Percentiles rank a stretch among this genome's conserved stretches.
phyloP scores from a whole-genome alignment of 768 basidiomycete species.

The Gautieria morchelliformis region DNA sequence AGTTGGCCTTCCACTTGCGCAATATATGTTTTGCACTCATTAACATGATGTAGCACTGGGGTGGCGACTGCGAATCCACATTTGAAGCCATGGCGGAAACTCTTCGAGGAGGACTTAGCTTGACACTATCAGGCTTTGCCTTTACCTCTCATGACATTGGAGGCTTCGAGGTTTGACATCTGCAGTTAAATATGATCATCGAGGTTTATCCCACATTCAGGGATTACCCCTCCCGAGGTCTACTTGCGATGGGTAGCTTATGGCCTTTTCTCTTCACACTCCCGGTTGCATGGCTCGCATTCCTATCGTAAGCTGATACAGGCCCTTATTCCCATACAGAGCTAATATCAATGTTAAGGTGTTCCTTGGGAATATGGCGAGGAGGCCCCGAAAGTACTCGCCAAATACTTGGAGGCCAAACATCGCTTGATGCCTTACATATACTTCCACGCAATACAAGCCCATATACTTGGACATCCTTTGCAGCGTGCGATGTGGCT shows the following conservation, averaged over 20 bases:
- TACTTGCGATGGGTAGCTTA: conserved; percentile 74
- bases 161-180: conserved; percentile 22
- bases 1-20: conserved; percentile 4
- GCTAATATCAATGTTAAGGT: not conserved
- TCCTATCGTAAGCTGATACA: conserved; percentile 21
- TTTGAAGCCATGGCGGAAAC: conserved; percentile 30
- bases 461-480: conserved; percentile 1
- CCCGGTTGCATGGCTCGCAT: conserved; percentile 26
- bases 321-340: not conserved
- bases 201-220: conserved; percentile 17
- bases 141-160: conserved; percentile 28
- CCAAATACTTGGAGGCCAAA: conserved; percentile 24
- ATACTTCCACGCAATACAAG: conserved; percentile 14
- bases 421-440: conserved; percentile 29
- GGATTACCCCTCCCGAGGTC: conserved; percentile 60
- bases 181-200: not conserved
- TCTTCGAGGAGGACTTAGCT: conserved; percentile 23
- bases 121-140: conserved; percentile 24
- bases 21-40: not conserved
- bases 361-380: conserved; percentile 29
- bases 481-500: conserved; percentile 5
- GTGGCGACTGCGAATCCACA: conserved; percentile 26
- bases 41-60: conserved; percentile 13
- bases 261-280: conserved; percentile 52
- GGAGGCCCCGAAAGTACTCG: conserved; percentile 18